Evolutionary conservation across 1,284 basidiomycete species (phyloP).

Genomic region (Porogramme epimiltina): DNA sequence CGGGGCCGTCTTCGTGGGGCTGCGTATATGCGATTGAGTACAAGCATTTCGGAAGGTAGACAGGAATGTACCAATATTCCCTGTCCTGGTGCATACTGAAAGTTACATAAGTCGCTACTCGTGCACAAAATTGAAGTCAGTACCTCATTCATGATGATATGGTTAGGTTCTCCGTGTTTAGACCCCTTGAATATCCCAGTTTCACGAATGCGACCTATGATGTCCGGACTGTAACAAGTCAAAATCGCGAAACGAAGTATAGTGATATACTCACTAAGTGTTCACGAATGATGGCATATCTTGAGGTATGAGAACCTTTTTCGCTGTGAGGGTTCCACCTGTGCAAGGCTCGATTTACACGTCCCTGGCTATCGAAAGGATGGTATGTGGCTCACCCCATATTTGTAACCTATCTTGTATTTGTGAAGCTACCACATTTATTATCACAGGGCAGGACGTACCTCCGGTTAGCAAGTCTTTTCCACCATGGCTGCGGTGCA

Average conservation of each 20-base stretch:
- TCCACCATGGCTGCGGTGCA: slow-evolving; percentile 85
- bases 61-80: slow-evolving; percentile 78
- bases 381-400: slow-evolving; percentile 67
- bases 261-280: slow-evolving; percentile 46
- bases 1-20: slow-evolving; percentile 93
- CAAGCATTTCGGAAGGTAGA: slow-evolving; percentile 1
- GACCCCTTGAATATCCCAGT: slow-evolving; percentile 65
- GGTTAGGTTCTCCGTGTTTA: slow-evolving; percentile 74
- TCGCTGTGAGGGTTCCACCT: slow-evolving; percentile 72
- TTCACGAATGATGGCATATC: slow-evolving; percentile 66
- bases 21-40: slow-evolving; percentile 31
- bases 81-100: slow-evolving; percentile 85
- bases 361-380: neutral
- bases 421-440: neutral
- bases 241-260: neutral
- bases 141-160: slow-evolving; percentile 86
- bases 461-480: slow-evolving; percentile 80
- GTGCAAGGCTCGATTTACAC: neutral
- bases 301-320: slow-evolving; percentile 62
- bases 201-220: slow-evolving; percentile 67
- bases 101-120: neutral
- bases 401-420: slow-evolving; percentile 62
- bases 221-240: slow-evolving; percentile 63
- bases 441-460: neutral
- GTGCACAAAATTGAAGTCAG: neutral